Conservation (phyloP, 805 yeast species). For the Candida nemodendra region DNA sequence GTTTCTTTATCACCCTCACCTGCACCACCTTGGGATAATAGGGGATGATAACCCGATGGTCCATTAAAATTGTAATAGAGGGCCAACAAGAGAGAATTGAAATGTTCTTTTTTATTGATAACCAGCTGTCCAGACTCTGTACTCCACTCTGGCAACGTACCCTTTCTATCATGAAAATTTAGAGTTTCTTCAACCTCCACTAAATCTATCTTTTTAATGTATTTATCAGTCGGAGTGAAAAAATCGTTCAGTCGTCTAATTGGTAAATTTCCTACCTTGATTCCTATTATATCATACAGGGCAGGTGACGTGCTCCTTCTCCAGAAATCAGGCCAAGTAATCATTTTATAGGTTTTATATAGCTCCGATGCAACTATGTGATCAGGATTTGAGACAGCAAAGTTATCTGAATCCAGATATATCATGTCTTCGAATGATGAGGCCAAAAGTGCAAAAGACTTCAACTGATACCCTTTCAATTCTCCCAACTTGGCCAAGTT, state of each 20-base stretch:
- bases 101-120: conserved; percentile 57
- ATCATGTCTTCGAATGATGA: conserved; percentile 46
- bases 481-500: conserved; percentile 19
- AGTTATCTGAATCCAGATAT: conserved; percentile 47
- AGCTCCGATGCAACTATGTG: conserved; percentile 37
- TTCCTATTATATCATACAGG: conserved; percentile 41
- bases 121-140: conserved; percentile 70
- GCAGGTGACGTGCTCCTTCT: conserved; percentile 63
- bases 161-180: conserved; percentile 57
- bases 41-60: conserved; percentile 55
- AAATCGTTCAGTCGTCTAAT: conserved; percentile 21
- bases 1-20: conserved; percentile 87
- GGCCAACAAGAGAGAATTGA: conserved; percentile 55
- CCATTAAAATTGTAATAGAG: conserved; percentile 68
- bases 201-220: conserved; percentile 6
- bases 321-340: conserved; percentile 81
- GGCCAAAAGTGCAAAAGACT: conserved; percentile 42
- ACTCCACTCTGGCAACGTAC: conserved; percentile 62
- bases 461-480: conserved; percentile 38
- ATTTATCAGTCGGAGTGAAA: conserved; percentile 20
- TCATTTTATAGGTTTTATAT: conserved; percentile 48
- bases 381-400: conserved; percentile 44
- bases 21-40: conserved; percentile 58
- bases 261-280: conserved; percentile 31
- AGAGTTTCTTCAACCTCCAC: conserved; percentile 30